These are phyloP conservation scores for Aquilaria sinensis DNA, from an alignment of 345 rosid genomes.

Conservation along the genomic window DNA sequence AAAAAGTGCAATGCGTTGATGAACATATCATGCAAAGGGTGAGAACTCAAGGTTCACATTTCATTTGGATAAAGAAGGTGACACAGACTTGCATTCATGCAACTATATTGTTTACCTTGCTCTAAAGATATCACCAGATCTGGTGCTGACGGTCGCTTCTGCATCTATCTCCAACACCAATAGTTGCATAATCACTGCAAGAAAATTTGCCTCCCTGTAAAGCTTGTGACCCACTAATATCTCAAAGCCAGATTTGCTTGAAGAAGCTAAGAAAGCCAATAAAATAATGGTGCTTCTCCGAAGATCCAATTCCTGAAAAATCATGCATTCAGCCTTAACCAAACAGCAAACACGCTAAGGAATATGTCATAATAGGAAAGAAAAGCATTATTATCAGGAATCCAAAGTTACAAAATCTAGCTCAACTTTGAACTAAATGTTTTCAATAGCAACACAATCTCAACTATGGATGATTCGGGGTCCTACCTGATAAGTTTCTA, in stretches of 20 bases:
- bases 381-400: too few species aligned
- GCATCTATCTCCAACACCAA: constrained; percentile 56
- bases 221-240: constrained; percentile 44
- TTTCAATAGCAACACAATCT: too few species aligned
- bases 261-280: constrained; percentile 71
- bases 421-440: too few species aligned
- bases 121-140: constrained; percentile 39
- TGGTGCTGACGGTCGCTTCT: constrained; percentile 32
- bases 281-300: constrained; percentile 48
- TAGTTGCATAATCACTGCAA: constrained; percentile 63
- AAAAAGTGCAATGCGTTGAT: neutral
- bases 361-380: neutral
- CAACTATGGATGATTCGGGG: too few species aligned
- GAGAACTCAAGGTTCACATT: neutral
- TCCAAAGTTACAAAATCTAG: neutral
- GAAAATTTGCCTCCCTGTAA: constrained; percentile 46
- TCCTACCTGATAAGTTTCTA: too few species aligned
- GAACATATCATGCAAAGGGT: too few species aligned
- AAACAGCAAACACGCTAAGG: neutral
- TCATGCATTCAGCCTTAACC: constrained; percentile 9
- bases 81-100: too few species aligned
- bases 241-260: constrained; percentile 70
- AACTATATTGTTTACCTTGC: constrained; percentile 41
- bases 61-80: too few species aligned
- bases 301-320: constrained; percentile 68